Conservation (phyloP, 129 eudicot genomes). For the Ambrosia trifida region DNA sequence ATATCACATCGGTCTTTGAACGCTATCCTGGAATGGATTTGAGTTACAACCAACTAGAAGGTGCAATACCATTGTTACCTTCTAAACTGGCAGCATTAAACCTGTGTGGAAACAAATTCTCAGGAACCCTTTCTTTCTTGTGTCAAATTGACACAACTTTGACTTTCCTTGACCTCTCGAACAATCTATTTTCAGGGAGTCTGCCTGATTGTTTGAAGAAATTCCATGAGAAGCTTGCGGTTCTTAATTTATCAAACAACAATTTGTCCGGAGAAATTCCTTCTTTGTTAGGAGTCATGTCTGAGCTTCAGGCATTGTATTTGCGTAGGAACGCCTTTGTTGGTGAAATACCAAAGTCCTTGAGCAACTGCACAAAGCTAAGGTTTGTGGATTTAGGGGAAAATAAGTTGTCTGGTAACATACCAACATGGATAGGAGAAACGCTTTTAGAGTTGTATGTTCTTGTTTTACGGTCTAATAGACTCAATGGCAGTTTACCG, state of each 20-base stretch:
- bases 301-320: background rate
- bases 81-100: constrained; percentile 6
- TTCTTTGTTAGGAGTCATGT: constrained; percentile 10
- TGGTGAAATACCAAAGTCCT: constrained; percentile 28
- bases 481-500: constrained; percentile 30
- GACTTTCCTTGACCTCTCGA: constrained; percentile 26
- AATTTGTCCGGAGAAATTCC: constrained; percentile 28
- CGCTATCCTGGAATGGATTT: constrained; percentile 12
- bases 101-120: constrained; percentile 32
- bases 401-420: constrained; percentile 25
- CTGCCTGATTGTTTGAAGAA: constrained; percentile 25
- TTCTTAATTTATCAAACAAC: constrained; percentile 34
- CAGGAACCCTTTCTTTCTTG: constrained; percentile 26
- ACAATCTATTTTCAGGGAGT: constrained; percentile 20
- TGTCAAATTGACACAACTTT: background rate
- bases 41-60: constrained; percentile 17
- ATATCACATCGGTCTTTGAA: constrained; percentile 1
- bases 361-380: constrained; percentile 22
- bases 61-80: constrained; percentile 7
- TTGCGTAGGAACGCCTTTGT: constrained; percentile 23
- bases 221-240: background rate
- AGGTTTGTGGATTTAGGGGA: constrained; percentile 23
- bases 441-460: constrained; percentile 4
- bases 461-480: constrained; percentile 25
- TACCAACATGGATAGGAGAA: constrained; percentile 38